phyloP scores from a whole-genome alignment of 176 grass and related monocot species.

The Puccinellia tenuiflora region DNA sequence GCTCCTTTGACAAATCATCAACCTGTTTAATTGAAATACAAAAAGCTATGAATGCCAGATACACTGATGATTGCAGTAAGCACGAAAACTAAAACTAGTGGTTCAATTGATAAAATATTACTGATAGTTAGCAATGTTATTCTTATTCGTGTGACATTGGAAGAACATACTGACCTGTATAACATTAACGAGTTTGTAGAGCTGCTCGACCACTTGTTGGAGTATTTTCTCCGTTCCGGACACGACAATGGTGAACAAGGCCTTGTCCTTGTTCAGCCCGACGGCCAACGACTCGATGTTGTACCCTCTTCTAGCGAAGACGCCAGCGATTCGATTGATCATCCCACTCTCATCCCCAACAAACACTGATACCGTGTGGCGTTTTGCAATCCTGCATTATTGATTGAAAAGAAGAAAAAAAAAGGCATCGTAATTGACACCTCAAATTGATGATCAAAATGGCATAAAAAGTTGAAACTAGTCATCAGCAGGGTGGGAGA shows the following conservation, averaged over 20 bases:
- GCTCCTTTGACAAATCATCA: slow-evolving; percentile 61
- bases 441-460: not conserved
- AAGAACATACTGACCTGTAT: slow-evolving; percentile 47
- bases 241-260: slow-evolving; percentile 68
- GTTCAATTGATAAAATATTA: not conserved
- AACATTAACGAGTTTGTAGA: slow-evolving; percentile 79
- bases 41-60: slow-evolving; percentile 8
- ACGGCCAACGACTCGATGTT: slow-evolving; percentile 80
- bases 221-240: slow-evolving; percentile 71
- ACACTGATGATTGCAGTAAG: not conserved
- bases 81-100: not conserved
- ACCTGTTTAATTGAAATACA: slow-evolving; percentile 32
- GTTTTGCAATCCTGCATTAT: slow-evolving; percentile 27
- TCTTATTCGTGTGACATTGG: not conserved
- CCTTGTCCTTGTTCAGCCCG: slow-evolving; percentile 74
- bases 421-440: not conserved
- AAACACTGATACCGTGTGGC: slow-evolving; percentile 75
- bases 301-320: slow-evolving; percentile 78
- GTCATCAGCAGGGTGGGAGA: not conserved
- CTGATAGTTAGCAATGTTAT: not conserved
- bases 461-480: not conserved
- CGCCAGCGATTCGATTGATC: slow-evolving; percentile 78
- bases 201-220: slow-evolving; percentile 58
- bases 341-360: slow-evolving; percentile 84
- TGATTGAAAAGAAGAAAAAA: not conserved